Conservation (phyloP, 345 rosid genomes). For the Eucalyptus regnans region DNA sequence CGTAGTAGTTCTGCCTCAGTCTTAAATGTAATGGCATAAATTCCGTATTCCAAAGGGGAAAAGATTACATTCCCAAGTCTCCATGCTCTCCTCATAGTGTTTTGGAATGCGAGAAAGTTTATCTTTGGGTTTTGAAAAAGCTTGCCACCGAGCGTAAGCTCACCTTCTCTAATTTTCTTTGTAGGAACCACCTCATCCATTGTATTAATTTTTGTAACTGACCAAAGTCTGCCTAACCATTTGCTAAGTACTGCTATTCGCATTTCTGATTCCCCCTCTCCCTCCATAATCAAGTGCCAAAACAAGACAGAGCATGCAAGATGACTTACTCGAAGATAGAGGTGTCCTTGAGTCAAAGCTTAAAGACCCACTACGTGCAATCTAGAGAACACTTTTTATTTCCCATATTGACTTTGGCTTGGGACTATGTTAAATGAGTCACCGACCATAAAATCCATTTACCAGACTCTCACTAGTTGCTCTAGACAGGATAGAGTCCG, state of each 20-base stretch:
- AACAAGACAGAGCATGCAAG: neutral
- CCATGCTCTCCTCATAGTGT: too few species aligned
- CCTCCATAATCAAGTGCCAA: neutral
- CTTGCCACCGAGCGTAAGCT: neutral
- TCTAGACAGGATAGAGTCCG: too few species aligned
- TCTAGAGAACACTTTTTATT: too few species aligned
- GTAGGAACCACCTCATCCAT: neutral
- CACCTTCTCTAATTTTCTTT: neutral
- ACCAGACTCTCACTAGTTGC: too few species aligned
- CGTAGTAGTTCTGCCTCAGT: neutral
- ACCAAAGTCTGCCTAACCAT: too few species aligned
- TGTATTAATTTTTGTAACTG: too few species aligned
- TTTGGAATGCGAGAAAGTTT: neutral
- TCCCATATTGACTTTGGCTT: too few species aligned
- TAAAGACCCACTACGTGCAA: too few species aligned
- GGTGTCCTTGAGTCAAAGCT: neutral
- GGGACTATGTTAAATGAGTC: too few species aligned
- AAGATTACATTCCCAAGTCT: too few species aligned
- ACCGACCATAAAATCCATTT: too few species aligned
- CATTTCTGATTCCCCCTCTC: neutral
- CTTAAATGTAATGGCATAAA: neutral
- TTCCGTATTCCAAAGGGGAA: neutral
- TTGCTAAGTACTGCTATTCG: too few species aligned
- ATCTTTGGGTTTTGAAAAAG: neutral
- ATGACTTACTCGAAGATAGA: neutral